Evolutionary conservation across 2,329 filamentous ascomycete genomes (phyloP).

Genomic region (Fusarium tuaranense): DNA sequence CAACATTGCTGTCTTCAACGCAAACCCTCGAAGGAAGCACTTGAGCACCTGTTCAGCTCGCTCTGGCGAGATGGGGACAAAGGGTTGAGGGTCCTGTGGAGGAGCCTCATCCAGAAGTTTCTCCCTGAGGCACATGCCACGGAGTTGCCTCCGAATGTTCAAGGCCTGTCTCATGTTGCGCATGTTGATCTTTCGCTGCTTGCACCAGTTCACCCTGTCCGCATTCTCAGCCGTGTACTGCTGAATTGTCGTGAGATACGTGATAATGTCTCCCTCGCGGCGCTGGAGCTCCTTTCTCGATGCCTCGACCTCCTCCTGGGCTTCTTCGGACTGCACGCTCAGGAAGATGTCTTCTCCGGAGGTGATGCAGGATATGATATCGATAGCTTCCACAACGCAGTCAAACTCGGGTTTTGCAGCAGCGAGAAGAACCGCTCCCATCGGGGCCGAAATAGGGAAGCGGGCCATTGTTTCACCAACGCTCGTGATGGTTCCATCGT

Average conservation of each 20-base stretch:
- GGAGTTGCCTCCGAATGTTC: slow-evolving; percentile 71
- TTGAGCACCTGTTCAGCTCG: slow-evolving; percentile 66
- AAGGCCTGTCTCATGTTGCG: slow-evolving; percentile 73
- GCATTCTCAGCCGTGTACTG: slow-evolving; percentile 68
- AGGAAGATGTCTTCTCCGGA: slow-evolving; percentile 73
- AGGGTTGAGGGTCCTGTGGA: slow-evolving; percentile 66
- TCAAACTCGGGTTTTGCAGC: slow-evolving; percentile 77
- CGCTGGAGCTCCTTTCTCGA: slow-evolving; percentile 68
- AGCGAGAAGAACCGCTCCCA: slow-evolving; percentile 86
- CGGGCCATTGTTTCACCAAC: slow-evolving; percentile 82
- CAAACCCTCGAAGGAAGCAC: slow-evolving; percentile 73
- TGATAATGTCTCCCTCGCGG: slow-evolving; percentile 74
- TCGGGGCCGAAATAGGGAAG: slow-evolving; percentile 83
- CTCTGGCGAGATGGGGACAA: slow-evolving; percentile 66
- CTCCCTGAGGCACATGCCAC: slow-evolving; percentile 65
- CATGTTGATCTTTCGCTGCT: slow-evolving; percentile 65
- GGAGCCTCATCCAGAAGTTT: slow-evolving; percentile 61
- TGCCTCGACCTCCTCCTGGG: slow-evolving; percentile 64
- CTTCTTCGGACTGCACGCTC: slow-evolving; percentile 69
- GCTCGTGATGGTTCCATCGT: slow-evolving; percentile 78
- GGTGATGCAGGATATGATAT: slow-evolving; percentile 78
- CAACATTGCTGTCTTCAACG: slow-evolving; percentile 69
- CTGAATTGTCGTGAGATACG: slow-evolving; percentile 73
- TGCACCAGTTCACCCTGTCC: slow-evolving; percentile 69
- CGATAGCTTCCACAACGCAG: slow-evolving; percentile 85